These are phyloP conservation scores for Monosporascus sp. DNA, from an alignment of 2,329 filamentous ascomycete species.

Conservation along the genomic window DNA sequence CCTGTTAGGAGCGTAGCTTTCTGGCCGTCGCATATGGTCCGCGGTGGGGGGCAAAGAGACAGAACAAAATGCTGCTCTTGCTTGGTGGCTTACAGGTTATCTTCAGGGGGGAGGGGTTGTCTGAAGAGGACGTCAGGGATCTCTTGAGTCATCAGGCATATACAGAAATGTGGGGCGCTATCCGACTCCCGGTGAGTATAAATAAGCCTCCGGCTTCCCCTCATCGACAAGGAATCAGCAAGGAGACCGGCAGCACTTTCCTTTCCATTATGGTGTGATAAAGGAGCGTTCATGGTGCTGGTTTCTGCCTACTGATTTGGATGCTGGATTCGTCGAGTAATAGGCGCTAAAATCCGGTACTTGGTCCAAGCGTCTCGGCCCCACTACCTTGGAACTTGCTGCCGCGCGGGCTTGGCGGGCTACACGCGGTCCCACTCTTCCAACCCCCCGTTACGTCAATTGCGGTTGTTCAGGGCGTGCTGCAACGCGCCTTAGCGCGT, in stretches of 20 bases:
- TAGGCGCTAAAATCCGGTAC: conserved; percentile 12
- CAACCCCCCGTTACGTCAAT: conserved; percentile 17
- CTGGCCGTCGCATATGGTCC: no score
- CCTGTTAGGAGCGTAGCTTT: no score
- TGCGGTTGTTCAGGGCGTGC: conserved; percentile 5
- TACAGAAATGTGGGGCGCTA: conserved; percentile 6
- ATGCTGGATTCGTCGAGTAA: conserved; percentile 5
- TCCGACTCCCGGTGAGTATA: conserved; percentile 23
- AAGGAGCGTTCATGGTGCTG: conserved; percentile 12
- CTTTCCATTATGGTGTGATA: conserved; percentile 13
- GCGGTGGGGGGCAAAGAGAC: conserved; percentile 3
- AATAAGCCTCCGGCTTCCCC: conserved; percentile 25
- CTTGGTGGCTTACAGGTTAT: no score
- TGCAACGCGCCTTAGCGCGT: conserved; percentile 23
- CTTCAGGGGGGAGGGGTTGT: no score
- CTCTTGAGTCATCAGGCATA: neutral
- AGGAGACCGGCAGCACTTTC: conserved; percentile 8
- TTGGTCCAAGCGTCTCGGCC: conserved; percentile 10
- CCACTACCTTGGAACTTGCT: conserved; percentile 1
- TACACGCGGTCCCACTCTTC: neutral
- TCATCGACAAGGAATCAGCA: conserved; percentile 5
- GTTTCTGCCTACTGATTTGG: conserved; percentile 10
- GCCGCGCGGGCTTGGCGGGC: neutral
- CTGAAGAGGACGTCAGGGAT: no score
- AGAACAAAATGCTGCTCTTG: no score